Percentiles rank a stretch among this genome's conserved stretches.
Conservation (phyloP, 495 filamentous ascomycete genomes). For the Ramalina intermedia region DNA sequence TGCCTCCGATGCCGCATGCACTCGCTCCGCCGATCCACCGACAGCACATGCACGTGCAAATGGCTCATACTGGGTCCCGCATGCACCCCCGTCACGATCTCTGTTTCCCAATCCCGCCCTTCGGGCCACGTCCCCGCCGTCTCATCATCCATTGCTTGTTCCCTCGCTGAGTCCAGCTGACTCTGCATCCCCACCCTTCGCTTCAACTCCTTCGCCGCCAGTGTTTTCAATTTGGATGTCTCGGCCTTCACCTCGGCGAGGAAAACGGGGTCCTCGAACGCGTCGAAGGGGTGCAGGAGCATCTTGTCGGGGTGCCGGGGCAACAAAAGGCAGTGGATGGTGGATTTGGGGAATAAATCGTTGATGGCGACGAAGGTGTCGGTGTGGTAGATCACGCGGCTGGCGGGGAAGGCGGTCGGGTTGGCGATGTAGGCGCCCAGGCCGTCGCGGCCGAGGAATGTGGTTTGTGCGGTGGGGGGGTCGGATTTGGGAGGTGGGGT, state of each 20-base stretch:
- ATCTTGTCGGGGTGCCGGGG: constrained; percentile 52
- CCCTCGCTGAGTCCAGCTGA: constrained; percentile 39
- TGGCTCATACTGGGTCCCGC: constrained; percentile 84
- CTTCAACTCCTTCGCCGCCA: constrained; percentile 65
- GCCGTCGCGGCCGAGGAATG: constrained; percentile 38
- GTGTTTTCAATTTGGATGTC: constrained; percentile 39
- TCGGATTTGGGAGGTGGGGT: constrained; percentile 17
- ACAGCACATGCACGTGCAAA: constrained; percentile 80
- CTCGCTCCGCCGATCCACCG: constrained; percentile 54
- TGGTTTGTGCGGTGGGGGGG: constrained; percentile 16
- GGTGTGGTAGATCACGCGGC: constrained; percentile 53
- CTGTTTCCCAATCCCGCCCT: constrained; percentile 66
- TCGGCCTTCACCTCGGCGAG: constrained; percentile 48
- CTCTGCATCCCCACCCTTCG: constrained; percentile 53
- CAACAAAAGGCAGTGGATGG: constrained; percentile 73
- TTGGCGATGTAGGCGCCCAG: constrained; percentile 58
- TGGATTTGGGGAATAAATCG: constrained; percentile 75
- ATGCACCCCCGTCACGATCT: constrained; percentile 69
- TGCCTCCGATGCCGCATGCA: constrained; percentile 69
- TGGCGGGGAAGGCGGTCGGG: constrained; percentile 46
- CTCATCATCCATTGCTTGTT: constrained; percentile 42
- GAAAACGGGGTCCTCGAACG: constrained; percentile 58
- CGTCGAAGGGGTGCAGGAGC: constrained; percentile 60
- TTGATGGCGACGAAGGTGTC: constrained; percentile 63
- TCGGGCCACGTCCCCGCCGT: constrained; percentile 39